Percentiles rank a stretch among this genome's conserved stretches.
Conservation (phyloP, 2,329 filamentous ascomycete species). For the Tolypocladium guangdongense region DNA sequence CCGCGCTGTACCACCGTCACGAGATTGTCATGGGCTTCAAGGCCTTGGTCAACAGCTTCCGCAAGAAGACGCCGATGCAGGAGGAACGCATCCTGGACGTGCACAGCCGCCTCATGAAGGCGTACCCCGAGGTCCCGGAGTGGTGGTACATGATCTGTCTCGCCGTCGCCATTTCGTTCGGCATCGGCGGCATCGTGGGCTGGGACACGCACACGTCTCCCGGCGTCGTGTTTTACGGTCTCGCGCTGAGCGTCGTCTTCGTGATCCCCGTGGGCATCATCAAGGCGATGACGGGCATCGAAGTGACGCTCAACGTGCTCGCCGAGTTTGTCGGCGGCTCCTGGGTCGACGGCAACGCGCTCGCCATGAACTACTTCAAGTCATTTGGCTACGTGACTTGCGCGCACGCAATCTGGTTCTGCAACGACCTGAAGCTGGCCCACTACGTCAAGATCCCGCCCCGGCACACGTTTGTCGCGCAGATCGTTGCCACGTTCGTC, state of each 20-base stretch:
- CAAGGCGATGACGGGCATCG: constrained; percentile 41
- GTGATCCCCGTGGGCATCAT: constrained; percentile 42
- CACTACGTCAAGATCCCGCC: constrained; percentile 53
- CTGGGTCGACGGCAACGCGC: constrained; percentile 36
- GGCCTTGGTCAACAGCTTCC: constrained; percentile 33
- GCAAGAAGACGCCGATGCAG: constrained; percentile 23
- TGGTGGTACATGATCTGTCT: constrained; percentile 42
- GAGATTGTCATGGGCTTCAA: constrained; percentile 39
- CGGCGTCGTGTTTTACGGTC: constrained; percentile 39
- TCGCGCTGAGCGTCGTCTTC: constrained; percentile 37
- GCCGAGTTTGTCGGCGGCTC: constrained; percentile 44
- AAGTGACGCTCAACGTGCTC: constrained; percentile 41
- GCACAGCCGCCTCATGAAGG: constrained; percentile 36
- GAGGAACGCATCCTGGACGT: constrained; percentile 30
- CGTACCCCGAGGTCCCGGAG: constrained; percentile 37
- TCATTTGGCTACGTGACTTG: constrained; percentile 38
- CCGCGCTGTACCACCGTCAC: constrained; percentile 38
- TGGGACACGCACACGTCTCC: constrained; percentile 41
- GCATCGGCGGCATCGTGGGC: constrained; percentile 33
- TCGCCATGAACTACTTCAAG: constrained; percentile 46
- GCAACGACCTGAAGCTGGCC: constrained; percentile 35
- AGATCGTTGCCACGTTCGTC: constrained; percentile 46
- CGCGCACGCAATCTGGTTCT: constrained; percentile 40
- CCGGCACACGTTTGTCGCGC: constrained; percentile 45
- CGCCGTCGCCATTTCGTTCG: constrained; percentile 31